phyloP scores from a whole-genome alignment of 805 yeast species.

The Sungouiozyma intestinalis region DNA sequence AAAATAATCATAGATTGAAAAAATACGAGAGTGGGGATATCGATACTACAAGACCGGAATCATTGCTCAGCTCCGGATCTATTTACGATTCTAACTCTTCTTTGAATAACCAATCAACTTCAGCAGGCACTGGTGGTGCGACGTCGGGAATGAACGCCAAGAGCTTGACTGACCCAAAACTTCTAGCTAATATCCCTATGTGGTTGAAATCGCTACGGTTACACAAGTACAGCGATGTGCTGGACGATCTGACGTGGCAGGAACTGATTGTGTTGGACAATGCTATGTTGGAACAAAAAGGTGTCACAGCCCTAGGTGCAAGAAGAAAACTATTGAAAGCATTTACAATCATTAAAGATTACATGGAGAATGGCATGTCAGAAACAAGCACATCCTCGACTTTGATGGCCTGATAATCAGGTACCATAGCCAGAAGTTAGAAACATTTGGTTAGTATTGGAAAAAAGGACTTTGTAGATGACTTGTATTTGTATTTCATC shows the following conservation, averaged over 20 bases:
- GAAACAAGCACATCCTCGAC: no score
- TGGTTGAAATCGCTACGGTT: constrained; percentile 86
- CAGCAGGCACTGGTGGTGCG: constrained; percentile 20
- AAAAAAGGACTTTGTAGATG: neutral
- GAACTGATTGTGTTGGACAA: constrained; percentile 66
- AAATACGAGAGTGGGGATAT: neutral
- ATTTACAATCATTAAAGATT: constrained; percentile 67
- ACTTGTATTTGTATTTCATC: no score
- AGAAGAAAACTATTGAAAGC: constrained; percentile 88
- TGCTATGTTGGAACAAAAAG: constrained; percentile 57
- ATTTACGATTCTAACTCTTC: neutral
- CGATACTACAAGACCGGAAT: neutral
- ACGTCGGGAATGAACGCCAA: constrained; percentile 35
- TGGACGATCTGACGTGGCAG: constrained; percentile 68
- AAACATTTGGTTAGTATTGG: neutral
- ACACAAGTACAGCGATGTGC: constrained; percentile 86
- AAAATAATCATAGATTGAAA: neutral
- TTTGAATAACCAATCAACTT: constrained; percentile 2
- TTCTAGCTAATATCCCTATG: constrained; percentile 70
- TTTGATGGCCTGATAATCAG: no score
- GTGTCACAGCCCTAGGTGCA: constrained; percentile 93
- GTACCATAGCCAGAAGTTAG: no score
- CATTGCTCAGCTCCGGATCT: neutral
- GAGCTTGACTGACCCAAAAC: constrained; percentile 41
- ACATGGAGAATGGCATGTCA: constrained; percentile 34